Conservation (phyloP, 225 moss, liverwort and hornwort species). For the Sphagnum contortum region DNA sequence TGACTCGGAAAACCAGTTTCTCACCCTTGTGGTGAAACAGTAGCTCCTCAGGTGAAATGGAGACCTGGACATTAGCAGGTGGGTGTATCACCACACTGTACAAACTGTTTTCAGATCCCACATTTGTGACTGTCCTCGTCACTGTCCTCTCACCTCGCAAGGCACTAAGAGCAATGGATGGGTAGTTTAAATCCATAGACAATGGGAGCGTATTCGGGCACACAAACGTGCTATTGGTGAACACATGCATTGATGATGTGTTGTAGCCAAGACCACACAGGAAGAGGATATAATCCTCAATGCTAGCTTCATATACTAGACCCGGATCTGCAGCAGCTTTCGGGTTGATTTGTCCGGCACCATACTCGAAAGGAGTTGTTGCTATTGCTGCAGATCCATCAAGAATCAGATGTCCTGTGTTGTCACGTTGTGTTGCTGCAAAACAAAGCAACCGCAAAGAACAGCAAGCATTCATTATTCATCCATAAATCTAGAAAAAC, state of each 20-base stretch:
- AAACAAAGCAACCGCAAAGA: too few relatives aligned
- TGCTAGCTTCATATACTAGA: constrained; percentile 35
- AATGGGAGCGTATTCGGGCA: constrained; percentile 26
- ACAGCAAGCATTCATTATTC: too few relatives aligned
- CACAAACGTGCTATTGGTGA: constrained; percentile 11
- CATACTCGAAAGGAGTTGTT: constrained; percentile 35
- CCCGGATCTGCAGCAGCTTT: constrained; percentile 43
- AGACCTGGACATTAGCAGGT: constrained; percentile 21
- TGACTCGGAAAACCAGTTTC: constrained; percentile 26
- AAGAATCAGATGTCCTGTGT: constrained; percentile 8
- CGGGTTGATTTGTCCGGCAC: constrained; percentile 51
- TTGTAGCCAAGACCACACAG: constrained; percentile 47
- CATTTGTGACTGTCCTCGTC: constrained; percentile 46
- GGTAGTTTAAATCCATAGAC: constrained; percentile 51
- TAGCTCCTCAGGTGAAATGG: constrained; percentile 19
- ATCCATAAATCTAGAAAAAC: too few relatives aligned
- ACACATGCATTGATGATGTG: constrained; percentile 7
- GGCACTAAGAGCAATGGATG: constrained; percentile 33
- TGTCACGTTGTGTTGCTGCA: constrained; percentile 25
- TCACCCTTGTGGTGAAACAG: constrained; percentile 16
- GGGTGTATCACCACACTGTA: constrained; percentile 22
- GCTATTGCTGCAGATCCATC: constrained; percentile 10
- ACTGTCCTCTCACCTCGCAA: constrained; percentile 14
- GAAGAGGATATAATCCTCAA: constrained; percentile 30
- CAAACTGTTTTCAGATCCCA: constrained; percentile 23